A percentile compares a stretch with the other conserved stretches of the same genome.
phyloP scores from a whole-genome alignment of 139 green algal species.

The Dunaliella primolecta region DNA sequence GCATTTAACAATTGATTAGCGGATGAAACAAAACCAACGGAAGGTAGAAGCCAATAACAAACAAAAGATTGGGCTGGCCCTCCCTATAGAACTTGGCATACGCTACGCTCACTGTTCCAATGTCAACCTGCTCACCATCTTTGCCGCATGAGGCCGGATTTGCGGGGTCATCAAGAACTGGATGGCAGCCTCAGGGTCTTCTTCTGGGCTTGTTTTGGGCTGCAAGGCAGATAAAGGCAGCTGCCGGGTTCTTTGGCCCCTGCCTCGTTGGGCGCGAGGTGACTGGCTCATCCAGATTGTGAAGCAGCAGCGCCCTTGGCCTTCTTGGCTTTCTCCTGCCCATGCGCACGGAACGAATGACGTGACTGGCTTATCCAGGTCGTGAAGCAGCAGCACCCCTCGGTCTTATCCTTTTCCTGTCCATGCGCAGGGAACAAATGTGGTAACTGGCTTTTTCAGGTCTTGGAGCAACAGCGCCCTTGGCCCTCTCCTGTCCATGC shows the following conservation, averaged over 20 bases:
- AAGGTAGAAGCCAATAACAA: neutral
- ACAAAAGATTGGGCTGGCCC: neutral
- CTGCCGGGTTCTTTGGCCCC: neutral
- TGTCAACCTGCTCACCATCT: conserved; percentile 32
- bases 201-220: neutral
- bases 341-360: too few species aligned
- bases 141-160: conserved; percentile 49
- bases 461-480: conserved; percentile 67
- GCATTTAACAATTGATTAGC: neutral
- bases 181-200: conserved; percentile 12
- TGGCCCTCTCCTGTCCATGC: too few species aligned
- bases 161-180: conserved; percentile 42
- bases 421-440: too few species aligned
- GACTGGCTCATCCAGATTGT: conserved; percentile 70
- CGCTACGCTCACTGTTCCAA: neutral
- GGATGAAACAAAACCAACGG: neutral
- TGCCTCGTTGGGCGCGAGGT: neutral
- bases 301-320: conserved; percentile 57
- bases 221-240: conserved; percentile 18
- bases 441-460: conserved; percentile 62
- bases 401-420: too few species aligned
- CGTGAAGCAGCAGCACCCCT: too few species aligned
- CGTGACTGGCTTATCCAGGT: too few species aligned
- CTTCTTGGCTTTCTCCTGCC: too few species aligned
- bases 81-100: neutral